Evolutionary conservation across 2,329 filamentous ascomycete genomes (phyloP).

Genomic region (Pestalotiopsis sp.): DNA sequence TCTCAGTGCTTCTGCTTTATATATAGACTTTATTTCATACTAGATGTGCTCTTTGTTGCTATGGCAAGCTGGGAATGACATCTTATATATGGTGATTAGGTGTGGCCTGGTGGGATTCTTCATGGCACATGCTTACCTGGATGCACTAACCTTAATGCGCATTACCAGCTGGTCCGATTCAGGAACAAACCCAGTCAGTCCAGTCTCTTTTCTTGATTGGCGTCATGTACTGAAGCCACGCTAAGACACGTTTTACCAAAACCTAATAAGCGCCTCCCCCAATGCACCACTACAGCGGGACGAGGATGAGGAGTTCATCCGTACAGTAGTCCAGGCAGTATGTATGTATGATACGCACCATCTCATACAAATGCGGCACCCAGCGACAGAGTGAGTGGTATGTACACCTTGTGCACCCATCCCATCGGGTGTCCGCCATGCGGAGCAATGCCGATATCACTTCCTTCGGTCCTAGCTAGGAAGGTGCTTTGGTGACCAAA

Average conservation of each 20-base stretch:
- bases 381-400: background rate
- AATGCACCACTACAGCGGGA: background rate
- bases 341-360: background rate
- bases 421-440: background rate
- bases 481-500: constrained; percentile 1
- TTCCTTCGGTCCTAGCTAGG: background rate
- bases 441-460: background rate
- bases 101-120: too few species aligned
- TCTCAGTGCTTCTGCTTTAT: too few species aligned
- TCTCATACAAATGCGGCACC: background rate
- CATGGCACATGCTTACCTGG: too few species aligned
- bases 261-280: background rate
- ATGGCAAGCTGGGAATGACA: too few species aligned
- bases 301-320: background rate
- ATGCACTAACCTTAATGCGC: too few species aligned
- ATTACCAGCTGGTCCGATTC: background rate
- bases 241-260: background rate
- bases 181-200: background rate
- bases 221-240: background rate
- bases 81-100: too few species aligned
- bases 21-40: too few species aligned
- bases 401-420: background rate
- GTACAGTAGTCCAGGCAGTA: background rate
- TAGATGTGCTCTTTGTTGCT: too few species aligned
- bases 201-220: background rate